Evolutionary conservation across 1,284 basidiomycete species (phyloP).

Genomic region (Tylopilus sp.): DNA sequence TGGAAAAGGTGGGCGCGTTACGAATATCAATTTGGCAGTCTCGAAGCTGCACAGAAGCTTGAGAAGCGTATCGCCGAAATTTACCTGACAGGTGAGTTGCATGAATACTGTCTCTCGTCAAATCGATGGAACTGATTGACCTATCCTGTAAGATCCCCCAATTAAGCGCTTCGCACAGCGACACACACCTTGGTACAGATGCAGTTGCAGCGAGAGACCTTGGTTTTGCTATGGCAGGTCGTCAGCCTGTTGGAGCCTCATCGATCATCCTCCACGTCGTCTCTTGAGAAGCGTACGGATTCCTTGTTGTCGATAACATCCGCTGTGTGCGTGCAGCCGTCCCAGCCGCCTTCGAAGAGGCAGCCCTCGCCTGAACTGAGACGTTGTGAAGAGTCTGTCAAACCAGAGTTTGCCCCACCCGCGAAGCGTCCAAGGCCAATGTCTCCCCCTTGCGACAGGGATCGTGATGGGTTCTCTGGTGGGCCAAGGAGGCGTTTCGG

Average conservation of each 20-base stretch:
- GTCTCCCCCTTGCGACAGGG: slow-evolving; percentile 64
- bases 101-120: not conserved
- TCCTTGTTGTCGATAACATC: slow-evolving; percentile 57
- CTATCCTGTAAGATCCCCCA: slow-evolving; percentile 71
- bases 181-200: slow-evolving; percentile 88
- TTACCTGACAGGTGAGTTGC: slow-evolving; percentile 80
- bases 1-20: slow-evolving; percentile 98
- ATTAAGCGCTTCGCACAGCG: slow-evolving; percentile 94
- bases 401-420: slow-evolving; percentile 56
- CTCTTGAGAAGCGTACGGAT: slow-evolving; percentile 58
- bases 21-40: slow-evolving; percentile 95
- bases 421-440: slow-evolving; percentile 64
- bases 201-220: slow-evolving; percentile 92
- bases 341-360: slow-evolving; percentile 33
- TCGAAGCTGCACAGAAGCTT: slow-evolving; percentile 90
- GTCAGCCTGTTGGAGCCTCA: slow-evolving; percentile 45
- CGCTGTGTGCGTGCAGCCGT: slow-evolving; percentile 39
- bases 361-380: slow-evolving; percentile 49
- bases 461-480: slow-evolving; percentile 59
- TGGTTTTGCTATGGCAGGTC: slow-evolving; percentile 72
- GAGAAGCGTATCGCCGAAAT: slow-evolving; percentile 90
- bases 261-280: slow-evolving; percentile 39
- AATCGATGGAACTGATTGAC: not conserved
- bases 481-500: slow-evolving; percentile 58
- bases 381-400: slow-evolving; percentile 55